Base-by-base conservation (phyloP, 805 yeast species). In the Spathaspora arborariae region DNA sequence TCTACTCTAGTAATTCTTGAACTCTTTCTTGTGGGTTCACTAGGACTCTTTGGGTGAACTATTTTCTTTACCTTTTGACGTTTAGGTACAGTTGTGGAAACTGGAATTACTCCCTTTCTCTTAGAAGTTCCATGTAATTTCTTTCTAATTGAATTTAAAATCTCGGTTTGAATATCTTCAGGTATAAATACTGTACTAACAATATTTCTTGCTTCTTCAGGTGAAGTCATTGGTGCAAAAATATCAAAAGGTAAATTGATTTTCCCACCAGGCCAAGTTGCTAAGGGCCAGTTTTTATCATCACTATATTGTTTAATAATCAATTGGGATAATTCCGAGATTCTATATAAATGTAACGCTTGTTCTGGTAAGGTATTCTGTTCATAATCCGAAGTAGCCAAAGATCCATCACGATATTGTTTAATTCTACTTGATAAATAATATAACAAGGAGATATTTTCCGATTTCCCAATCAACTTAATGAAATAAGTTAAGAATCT, bases 371-470 rank as follows among this genome's bases (percentile, higher is more conserved):
- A 36, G 6, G 57, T 57, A 42, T 64, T 65, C 4, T 50, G 18
- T 0, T 56, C 60, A 4, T 65, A 68, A 4, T 68, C 75, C 2
- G 69, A 52, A 20, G 53, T 70, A 41, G 72, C 75, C 3, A 70
- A 54, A 20, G 51, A 72, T 41, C 74, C 75, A 65, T 88, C 96
- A 44, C 81, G 74, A 55, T 82, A 85, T 60, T 88, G 95, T 59
- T 88, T 89, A 16, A 88, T 76, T 45, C 96, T 74, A 48, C 85
- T 85, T 0, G 94, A 81, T 42, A 88, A 68, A 60, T 90, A 89
- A 58, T 80, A 89, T 5, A 90, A 61, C 48, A 88, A 61, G 5
- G 92, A 84, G 30, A 86, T 70, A 55, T 89, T 91, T 24, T 82
- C 84, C 39, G 77, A 75, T 2, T 74, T 80, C 0, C 84, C 83